Percentiles rank a stretch among this genome's conserved stretches.
phyloP scores from a whole-genome alignment of 225 moss, liverwort and hornwort genomes.

The Lunularia cruciata region DNA sequence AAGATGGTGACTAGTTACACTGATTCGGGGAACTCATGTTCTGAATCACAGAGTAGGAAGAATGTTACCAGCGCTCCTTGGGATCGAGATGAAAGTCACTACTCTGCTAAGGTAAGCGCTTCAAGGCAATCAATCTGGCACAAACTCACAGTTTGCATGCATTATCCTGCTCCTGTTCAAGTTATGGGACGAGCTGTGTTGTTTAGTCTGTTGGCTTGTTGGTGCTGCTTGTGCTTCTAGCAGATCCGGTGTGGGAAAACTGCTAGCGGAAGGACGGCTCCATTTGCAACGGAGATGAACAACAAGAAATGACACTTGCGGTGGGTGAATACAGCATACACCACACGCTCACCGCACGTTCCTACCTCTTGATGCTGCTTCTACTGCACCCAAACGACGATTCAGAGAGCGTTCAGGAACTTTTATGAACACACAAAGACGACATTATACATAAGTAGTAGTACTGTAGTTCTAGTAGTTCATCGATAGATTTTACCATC shows the following conservation, averaged over 20 bases:
- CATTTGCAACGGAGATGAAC: slow-evolving; percentile 48
- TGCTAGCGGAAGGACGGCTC: slow-evolving; percentile 29
- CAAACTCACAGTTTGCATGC: background rate
- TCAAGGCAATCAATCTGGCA: too few relatives aligned
- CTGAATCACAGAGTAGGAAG: slow-evolving; percentile 40
- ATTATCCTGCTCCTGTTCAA: background rate
- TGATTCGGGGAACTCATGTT: slow-evolving; percentile 19
- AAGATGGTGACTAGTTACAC: background rate
- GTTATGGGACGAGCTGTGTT: background rate
- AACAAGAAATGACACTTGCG: slow-evolving; percentile 35
- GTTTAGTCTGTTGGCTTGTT: background rate
- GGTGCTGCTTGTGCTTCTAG: background rate
- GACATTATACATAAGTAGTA: background rate
- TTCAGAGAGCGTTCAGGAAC: background rate
- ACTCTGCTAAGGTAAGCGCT: slow-evolving; percentile 40
- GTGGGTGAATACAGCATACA: slow-evolving; percentile 18
- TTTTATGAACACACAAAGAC: slow-evolving; percentile 8
- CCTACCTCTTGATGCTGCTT: background rate
- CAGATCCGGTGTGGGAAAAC: slow-evolving; percentile 38
- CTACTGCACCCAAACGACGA: background rate
- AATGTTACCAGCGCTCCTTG: slow-evolving; percentile 41
- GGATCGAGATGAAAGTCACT: slow-evolving; percentile 53
- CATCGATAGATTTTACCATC: background rate
- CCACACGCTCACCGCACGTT: background rate
- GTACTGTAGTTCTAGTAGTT: background rate